Percentiles rank a stretch among this genome's conserved stretches.
Conservation (phyloP, 2,329 filamentous ascomycete genomes). For the Epichloe bromicola region DNA sequence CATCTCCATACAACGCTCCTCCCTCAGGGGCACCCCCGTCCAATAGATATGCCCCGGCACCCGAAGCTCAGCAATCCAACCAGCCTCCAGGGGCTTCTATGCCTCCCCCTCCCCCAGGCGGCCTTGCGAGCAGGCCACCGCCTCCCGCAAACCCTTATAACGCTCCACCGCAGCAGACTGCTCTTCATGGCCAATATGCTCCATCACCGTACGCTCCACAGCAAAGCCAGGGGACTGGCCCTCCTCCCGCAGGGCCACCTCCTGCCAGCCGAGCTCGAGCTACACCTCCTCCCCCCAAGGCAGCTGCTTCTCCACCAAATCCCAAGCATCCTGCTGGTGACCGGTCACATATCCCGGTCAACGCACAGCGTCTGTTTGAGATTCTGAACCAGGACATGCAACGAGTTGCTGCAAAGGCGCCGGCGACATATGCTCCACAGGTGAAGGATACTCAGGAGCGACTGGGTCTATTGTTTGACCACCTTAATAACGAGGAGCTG, state of each 20-base stretch:
- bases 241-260: constrained; percentile 24
- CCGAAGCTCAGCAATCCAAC: constrained; percentile 38
- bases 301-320: constrained; percentile 38
- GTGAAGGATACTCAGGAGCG: constrained; percentile 92
- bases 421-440: constrained; percentile 73
- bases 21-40: constrained; percentile 56
- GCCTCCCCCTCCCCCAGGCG: constrained; percentile 24
- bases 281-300: constrained; percentile 34
- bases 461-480: constrained; percentile 86
- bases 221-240: constrained; percentile 30
- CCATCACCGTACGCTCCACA: constrained; percentile 24
- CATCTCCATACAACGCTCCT: constrained; percentile 78
- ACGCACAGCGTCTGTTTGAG: constrained; percentile 67
- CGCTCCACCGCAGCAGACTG: constrained; percentile 34
- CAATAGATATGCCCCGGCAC: constrained; percentile 62
- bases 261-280: constrained; percentile 18
- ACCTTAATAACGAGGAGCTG: constrained; percentile 90
- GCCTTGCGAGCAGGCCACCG: constrained; percentile 25
- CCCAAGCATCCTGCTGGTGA: constrained; percentile 70
- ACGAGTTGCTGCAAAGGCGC: constrained; percentile 74
- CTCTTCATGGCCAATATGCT: constrained; percentile 21
- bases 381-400: constrained; percentile 76
- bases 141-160: constrained; percentile 32
- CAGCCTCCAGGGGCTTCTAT: constrained; percentile 27
- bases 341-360: constrained; percentile 72